Evolutionary conservation across 148 eudicot genomes (phyloP).

Genomic region (Tetragonia tetragonoides): DNA sequence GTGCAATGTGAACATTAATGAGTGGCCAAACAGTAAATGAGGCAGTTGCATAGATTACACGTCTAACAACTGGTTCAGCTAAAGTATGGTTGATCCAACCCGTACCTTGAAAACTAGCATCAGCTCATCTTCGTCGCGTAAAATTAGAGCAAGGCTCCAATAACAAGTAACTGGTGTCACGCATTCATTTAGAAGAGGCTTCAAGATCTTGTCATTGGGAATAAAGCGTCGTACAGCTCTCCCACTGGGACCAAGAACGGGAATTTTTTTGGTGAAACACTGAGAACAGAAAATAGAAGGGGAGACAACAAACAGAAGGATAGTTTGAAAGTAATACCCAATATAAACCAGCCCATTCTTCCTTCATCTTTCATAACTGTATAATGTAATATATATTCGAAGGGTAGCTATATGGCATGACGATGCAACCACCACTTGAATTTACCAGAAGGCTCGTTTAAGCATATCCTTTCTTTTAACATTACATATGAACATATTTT

Average conservation of each 20-base stretch:
- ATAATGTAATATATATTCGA: not conserved
- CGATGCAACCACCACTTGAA: not conserved
- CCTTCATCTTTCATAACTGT: not conserved
- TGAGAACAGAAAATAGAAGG: not conserved
- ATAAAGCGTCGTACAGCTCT: constrained; percentile 59
- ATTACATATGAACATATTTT: too few relatives aligned
- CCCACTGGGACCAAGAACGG: constrained; percentile 49
- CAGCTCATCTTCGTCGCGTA: constrained; percentile 69
- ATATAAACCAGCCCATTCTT: not conserved
- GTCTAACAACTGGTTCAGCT: too few relatives aligned
- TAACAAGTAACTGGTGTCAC: constrained; percentile 94
- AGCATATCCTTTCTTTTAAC: too few relatives aligned
- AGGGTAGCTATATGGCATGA: not conserved
- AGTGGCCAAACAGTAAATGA: not conserved
- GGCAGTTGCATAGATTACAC: not conserved
- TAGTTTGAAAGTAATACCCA: not conserved
- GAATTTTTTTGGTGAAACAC: not conserved
- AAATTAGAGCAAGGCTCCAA: constrained; percentile 78
- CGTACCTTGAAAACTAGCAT: constrained; percentile 80
- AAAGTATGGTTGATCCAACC: too few relatives aligned
- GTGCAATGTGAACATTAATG: constrained; percentile 17
- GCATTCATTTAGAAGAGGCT: constrained; percentile 80
- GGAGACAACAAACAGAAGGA: not conserved
- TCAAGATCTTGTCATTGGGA: constrained; percentile 75
- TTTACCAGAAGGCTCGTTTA: not conserved